phyloP scores from a whole-genome alignment of 129 eudicot species.

The Glebionis coronaria region DNA sequence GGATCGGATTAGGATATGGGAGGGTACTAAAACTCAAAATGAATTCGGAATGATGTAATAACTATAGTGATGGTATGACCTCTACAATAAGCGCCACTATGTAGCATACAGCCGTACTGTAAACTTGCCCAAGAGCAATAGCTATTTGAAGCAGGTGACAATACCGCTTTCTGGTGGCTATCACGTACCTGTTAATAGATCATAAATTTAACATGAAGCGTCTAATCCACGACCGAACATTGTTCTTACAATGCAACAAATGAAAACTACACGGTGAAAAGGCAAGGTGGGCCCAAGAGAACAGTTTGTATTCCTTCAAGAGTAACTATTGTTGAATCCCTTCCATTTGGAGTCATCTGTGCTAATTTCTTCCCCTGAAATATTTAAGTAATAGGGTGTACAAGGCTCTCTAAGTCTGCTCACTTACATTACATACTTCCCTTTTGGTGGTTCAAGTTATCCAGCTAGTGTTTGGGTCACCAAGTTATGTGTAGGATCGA shows the following conservation, averaged over 20 bases:
- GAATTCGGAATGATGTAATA: slow-evolving; percentile 63
- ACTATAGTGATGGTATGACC: slow-evolving; percentile 47
- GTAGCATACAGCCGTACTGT: slow-evolving; percentile 71
- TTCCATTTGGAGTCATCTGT: slow-evolving; percentile 84
- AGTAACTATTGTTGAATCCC: slow-evolving; percentile 62
- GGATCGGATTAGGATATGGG: slow-evolving; percentile 52
- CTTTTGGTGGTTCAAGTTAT: too few species aligned
- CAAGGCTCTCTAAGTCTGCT: too few species aligned
- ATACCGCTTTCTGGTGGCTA: slow-evolving; percentile 71
- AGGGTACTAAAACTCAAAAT: slow-evolving; percentile 65
- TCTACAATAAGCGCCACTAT: slow-evolving; percentile 53
- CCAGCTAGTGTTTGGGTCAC: too few species aligned
- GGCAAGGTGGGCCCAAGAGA: slow-evolving; percentile 64
- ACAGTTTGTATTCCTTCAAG: slow-evolving; percentile 82
- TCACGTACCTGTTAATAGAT: slow-evolving; percentile 64
- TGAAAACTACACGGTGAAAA: background rate
- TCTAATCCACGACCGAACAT: background rate
- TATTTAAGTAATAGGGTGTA: background rate
- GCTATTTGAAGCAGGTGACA: slow-evolving; percentile 69
- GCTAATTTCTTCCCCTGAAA: slow-evolving; percentile 98
- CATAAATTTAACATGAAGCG: slow-evolving; percentile 2
- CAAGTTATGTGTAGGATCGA: too few species aligned
- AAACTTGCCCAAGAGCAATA: slow-evolving; percentile 76
- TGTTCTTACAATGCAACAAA: background rate
- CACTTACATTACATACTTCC: too few species aligned